A percentile compares a stretch with the other conserved stretches of the same genome.
phyloP scores from a whole-genome alignment of 2,329 filamentous ascomycete genomes.

The Phyllosticta paracitricarpa region DNA sequence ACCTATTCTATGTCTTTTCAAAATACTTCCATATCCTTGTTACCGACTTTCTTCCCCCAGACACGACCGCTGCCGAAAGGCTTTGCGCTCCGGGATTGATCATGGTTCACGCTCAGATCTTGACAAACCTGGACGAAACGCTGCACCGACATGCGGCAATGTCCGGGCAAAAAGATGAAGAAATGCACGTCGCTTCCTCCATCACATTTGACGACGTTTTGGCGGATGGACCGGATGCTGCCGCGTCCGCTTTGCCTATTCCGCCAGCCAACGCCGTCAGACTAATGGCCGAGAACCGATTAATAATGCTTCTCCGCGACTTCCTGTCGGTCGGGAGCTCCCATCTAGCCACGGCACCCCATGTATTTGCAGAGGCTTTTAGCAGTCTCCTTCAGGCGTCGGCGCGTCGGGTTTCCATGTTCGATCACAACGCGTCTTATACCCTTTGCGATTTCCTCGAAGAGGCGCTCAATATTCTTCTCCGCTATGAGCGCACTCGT shows the following conservation, averaged over 20 bases:
- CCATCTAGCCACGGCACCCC: slow-evolving; percentile 45
- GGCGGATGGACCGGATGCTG: slow-evolving; percentile 52
- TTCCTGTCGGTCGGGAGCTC: slow-evolving; percentile 56
- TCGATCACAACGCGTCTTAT: slow-evolving; percentile 75
- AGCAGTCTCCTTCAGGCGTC: slow-evolving; percentile 62
- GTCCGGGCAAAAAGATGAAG: slow-evolving; percentile 14
- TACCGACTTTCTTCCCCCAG: slow-evolving; percentile 47
- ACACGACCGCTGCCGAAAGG: slow-evolving; percentile 44
- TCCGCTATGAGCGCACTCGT: slow-evolving; percentile 44
- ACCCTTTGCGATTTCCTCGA: slow-evolving; percentile 87
- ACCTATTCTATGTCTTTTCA: slow-evolving; percentile 83
- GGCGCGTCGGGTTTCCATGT: slow-evolving; percentile 66
- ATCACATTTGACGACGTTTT: slow-evolving; percentile 60
- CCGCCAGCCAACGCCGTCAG: slow-evolving; percentile 61
- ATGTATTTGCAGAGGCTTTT: slow-evolving; percentile 69
- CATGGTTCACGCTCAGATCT: slow-evolving; percentile 70
- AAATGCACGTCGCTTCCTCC: slow-evolving; percentile 22
- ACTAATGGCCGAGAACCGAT: slow-evolving; percentile 78
- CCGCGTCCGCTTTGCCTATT: slow-evolving; percentile 51
- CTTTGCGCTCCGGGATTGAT: slow-evolving; percentile 66
- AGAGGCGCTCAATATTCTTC: slow-evolving; percentile 61
- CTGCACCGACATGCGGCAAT: slow-evolving; percentile 58
- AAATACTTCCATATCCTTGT: slow-evolving; percentile 78
- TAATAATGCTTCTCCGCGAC: slow-evolving; percentile 74
- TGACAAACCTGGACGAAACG: slow-evolving; percentile 70